Base-by-base conservation (phyloP, 2,329 filamentous ascomycete species). In the Nothophoma quercina region DNA sequence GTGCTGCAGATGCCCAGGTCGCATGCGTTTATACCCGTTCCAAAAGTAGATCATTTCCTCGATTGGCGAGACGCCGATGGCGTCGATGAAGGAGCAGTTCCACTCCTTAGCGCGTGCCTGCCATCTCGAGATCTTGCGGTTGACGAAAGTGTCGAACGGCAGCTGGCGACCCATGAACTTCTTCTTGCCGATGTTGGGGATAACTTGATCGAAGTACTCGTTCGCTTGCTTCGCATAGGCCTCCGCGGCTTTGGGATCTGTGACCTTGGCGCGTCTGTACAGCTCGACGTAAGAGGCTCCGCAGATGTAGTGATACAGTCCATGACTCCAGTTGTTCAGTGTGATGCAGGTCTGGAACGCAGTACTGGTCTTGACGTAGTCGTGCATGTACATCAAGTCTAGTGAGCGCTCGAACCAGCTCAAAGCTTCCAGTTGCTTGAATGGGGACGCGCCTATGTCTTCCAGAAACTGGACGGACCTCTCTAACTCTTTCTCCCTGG, bases 21-120 rank as follows among this genome's bases (percentile, higher is more conserved):
- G 79, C 90, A 96, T 96, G 47, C 91, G 86, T 74, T 90, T 93
- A 63, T 85, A 86, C 0, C 93, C 93, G 67, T 91, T 93, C 93
- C 93, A 98, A 64, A 98, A 86, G 72, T 93, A 96, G 10, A 89
- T 87, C 89, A 98, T 96, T 77, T 98, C 95, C 65, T 92, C 85
- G 0, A 91, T 79, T 0, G 95, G 95, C 54, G 87, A 89, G 3
- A 90, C 81, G 0, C 92, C 92, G 7, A 96, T 81, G 0, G 89
- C 92, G 63, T 98, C 93, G 1, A 89, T 83, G 3, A 97, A 79
- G 39, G 88, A 83, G 56, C 68, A 70, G 2, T 82, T 79, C 73
- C 87, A 83, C 36, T 83, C 79, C 67, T 87, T 88, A 4, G 89
- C 86, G 18, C 91, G 83, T 23, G 86, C 85, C 66, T 96, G 88